A percentile compares a stretch with the other conserved stretches of the same genome.
These are phyloP conservation scores for Suillus paluster DNA, from an alignment of 768 basidiomycete genomes.

Conservation along the genomic window DNA sequence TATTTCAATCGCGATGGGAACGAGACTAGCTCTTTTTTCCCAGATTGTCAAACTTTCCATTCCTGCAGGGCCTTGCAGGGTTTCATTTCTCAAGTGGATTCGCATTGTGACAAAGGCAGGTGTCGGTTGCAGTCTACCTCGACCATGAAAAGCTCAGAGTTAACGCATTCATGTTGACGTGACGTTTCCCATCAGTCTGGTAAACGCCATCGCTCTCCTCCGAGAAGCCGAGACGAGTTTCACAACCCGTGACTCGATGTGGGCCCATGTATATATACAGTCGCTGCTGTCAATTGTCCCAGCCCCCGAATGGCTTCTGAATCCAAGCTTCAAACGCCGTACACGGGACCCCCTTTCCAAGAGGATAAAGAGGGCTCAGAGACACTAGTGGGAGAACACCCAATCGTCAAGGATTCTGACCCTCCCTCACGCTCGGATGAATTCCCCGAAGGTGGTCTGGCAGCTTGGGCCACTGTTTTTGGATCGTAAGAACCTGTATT, in stretches of 20 bases:
- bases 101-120: background rate
- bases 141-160: background rate
- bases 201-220: background rate
- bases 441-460: conserved; percentile 34
- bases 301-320: background rate
- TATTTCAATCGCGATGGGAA: background rate
- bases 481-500: conserved; percentile 23
- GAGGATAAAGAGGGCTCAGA: background rate
- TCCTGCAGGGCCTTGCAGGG: background rate
- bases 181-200: background rate
- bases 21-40: background rate
- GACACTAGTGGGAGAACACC: background rate
- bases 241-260: background rate
- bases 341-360: background rate
- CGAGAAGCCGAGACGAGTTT: background rate
- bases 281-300: background rate
- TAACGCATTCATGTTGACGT: background rate
- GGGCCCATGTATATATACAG: background rate
- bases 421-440: conserved; percentile 2
- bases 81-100: background rate
- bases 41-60: background rate
- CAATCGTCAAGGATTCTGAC: background rate
- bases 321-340: background rate
- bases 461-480: conserved; percentile 28
- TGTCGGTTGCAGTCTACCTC: background rate